Base-by-base conservation (phyloP, 495 filamentous ascomycete species). In the Apiosordaria backusii region DNA sequence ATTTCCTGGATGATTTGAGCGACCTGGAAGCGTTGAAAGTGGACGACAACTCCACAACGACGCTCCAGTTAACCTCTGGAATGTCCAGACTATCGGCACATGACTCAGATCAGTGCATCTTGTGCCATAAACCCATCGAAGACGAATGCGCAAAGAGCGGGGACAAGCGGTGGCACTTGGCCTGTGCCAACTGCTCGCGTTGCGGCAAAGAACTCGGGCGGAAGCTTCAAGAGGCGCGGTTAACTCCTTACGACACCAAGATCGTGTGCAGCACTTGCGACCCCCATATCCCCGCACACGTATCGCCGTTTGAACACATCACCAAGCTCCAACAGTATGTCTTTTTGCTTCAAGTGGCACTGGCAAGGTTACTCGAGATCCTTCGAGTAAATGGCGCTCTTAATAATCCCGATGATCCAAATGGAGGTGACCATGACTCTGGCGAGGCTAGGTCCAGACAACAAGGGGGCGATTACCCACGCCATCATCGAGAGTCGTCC, bases 311-410 rank as follows among this genome's bases (percentile, higher is more conserved):
- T 59, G 87, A 88, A 53, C 85, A 83, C 40, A 86, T 96, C 24
- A 88, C 92, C 15, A 90, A 94, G 73, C 82, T 99, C 61, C 88
- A 92, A 74, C 95, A 98, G 77, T 99, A 96, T 71, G 88, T 98
- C 15, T 97, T 96, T 76, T 81, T 99, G 53, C 80, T 99, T 35
- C 86, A 89, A 72, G 93, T 98, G 26, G 95, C 96, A 50, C 87
- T 98, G 59, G 96, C 96, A 7, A 85, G 96, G 62, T 83, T 99
- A 40, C 82, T 99, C 50, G 88, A 92, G 19, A 96, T 93, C 21
- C 85, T 99, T 55, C 87, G 92, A 64, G 88, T 83, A 62, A 93
- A 86, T 66, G 93, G 92, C 60, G 89, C 90, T 21, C 77, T 99
- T 59, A 88, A 91, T 45, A 87, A 89, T 35, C 88, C 89, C 57